Percentiles rank a stretch among this genome's conserved stretches.
Evolutionary conservation across 257 asterid species (phyloP).

Genomic region (Galeopsis tetrahit): DNA sequence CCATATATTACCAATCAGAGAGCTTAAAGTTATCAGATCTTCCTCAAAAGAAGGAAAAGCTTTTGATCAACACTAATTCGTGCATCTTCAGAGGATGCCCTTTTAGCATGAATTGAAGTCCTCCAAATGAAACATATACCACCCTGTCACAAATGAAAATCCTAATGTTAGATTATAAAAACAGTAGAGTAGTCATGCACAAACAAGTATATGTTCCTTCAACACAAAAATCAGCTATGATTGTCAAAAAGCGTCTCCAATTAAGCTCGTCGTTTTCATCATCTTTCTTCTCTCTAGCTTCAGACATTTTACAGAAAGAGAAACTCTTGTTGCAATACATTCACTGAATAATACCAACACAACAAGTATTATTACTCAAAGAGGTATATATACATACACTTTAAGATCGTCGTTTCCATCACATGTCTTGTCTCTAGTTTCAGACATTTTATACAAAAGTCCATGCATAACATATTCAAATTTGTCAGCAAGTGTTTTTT

Average conservation of each 20-base stretch:
- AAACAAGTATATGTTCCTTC: too few relatives aligned
- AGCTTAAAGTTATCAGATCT: constrained; percentile 46
- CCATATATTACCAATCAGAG: constrained; percentile 5
- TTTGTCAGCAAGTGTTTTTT: constrained; percentile 80
- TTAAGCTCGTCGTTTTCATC: too few relatives aligned
- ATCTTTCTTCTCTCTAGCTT: too few relatives aligned
- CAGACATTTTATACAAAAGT: constrained; percentile 75
- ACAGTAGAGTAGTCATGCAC: not conserved
- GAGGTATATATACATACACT: constrained; percentile 55
- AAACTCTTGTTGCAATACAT: not conserved
- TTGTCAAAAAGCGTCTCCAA: not conserved
- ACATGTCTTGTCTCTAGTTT: constrained; percentile 42
- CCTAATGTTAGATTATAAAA: not conserved
- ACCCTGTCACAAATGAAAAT: constrained; percentile 46
- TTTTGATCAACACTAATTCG: constrained; percentile 64
- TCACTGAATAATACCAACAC: not conserved
- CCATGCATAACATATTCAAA: constrained; percentile 96
- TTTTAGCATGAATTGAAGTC: constrained; percentile 82
- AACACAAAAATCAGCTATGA: not conserved
- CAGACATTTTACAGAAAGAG: not conserved
- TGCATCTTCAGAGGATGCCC: constrained; percentile 61
- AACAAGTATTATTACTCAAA: not conserved
- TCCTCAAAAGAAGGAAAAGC: constrained; percentile 84
- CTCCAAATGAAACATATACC: constrained; percentile 80
- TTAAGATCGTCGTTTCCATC: constrained; percentile 38